Percentiles rank a stretch among this genome's conserved stretches.
phyloP scores from a whole-genome alignment of 1,284 basidiomycete genomes.

The Fomitopsis betulina region DNA sequence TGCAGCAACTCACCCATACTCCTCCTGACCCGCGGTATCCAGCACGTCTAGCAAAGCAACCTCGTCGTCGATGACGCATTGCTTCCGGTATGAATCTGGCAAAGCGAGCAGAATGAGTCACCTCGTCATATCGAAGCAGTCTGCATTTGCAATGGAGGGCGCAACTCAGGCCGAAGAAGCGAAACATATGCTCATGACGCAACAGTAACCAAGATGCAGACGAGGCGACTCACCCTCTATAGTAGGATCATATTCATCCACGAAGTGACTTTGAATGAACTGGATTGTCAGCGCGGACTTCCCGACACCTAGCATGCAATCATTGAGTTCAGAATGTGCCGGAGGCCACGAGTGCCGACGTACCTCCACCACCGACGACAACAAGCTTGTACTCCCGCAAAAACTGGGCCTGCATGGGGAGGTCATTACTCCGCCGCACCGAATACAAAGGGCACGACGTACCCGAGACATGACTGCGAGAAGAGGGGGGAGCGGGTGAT shows the following conservation, averaged over 20 bases:
- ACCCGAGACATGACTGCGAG: constrained; percentile 29
- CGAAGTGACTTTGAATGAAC: constrained; percentile 97
- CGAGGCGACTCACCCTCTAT: constrained; percentile 69
- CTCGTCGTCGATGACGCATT: constrained; percentile 97
- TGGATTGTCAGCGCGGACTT: constrained; percentile 97
- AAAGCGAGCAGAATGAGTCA: not conserved
- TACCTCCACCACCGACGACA: constrained; percentile 96
- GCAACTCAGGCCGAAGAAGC: not conserved
- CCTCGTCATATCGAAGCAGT: not conserved
- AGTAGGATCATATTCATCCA: constrained; percentile 98
- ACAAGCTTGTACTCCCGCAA: constrained; percentile 95
- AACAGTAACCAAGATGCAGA: not conserved
- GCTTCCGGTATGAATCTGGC: constrained; percentile 91
- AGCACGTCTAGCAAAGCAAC: constrained; percentile 96
- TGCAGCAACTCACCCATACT: constrained; percentile 79
- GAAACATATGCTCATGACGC: not conserved
- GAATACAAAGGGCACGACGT: constrained; percentile 1
- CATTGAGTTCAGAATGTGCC: constrained; percentile 1
- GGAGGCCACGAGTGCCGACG: constrained; percentile 27
- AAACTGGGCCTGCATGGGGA: constrained; percentile 68
- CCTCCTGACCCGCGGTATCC: constrained; percentile 98
- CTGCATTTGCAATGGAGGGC: not conserved
- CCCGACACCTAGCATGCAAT: constrained; percentile 72
- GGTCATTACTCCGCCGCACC: constrained; percentile 1
- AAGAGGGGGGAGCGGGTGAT: constrained; percentile 8